Evolutionary conservation across 495 filamentous ascomycete genomes (phyloP).

Genomic region (Cudoniella acicularis): DNA sequence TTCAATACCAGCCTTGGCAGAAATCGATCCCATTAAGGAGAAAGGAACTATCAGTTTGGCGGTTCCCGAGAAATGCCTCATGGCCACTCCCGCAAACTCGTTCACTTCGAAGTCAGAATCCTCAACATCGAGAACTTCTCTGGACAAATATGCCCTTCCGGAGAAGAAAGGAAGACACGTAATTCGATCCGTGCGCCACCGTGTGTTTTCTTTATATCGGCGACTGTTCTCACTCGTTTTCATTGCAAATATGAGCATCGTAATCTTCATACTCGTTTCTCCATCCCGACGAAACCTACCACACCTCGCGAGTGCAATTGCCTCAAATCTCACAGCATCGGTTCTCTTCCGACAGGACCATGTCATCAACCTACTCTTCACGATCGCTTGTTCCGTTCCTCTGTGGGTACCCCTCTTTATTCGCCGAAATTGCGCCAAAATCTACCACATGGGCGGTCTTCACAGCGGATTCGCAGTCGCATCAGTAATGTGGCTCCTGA

Average conservation of each 20-base stretch:
- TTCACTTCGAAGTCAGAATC: neutral
- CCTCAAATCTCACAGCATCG: conserved; percentile 39
- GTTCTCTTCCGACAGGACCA: conserved; percentile 57
- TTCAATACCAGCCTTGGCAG: neutral
- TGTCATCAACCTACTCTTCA: conserved; percentile 60
- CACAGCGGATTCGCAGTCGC: conserved; percentile 62
- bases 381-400: conserved; percentile 47
- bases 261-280: conserved; percentile 20
- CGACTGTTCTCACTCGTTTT: conserved; percentile 52
- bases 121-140: neutral
- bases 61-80: neutral
- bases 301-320: conserved; percentile 35
- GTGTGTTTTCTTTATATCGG: conserved; percentile 38
- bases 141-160: conserved; percentile 10
- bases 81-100: neutral
- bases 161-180: conserved; percentile 24
- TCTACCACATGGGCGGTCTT: conserved; percentile 65
- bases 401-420: conserved; percentile 50
- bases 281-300: conserved; percentile 20
- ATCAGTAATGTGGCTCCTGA: conserved; percentile 58
- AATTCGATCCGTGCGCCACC: conserved; percentile 22
- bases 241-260: conserved; percentile 46
- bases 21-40: neutral
- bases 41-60: neutral
- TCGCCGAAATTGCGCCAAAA: conserved; percentile 53